These are phyloP conservation scores for Hyphopichia homilentoma DNA, from an alignment of 805 yeast species.

Conservation along the genomic window DNA sequence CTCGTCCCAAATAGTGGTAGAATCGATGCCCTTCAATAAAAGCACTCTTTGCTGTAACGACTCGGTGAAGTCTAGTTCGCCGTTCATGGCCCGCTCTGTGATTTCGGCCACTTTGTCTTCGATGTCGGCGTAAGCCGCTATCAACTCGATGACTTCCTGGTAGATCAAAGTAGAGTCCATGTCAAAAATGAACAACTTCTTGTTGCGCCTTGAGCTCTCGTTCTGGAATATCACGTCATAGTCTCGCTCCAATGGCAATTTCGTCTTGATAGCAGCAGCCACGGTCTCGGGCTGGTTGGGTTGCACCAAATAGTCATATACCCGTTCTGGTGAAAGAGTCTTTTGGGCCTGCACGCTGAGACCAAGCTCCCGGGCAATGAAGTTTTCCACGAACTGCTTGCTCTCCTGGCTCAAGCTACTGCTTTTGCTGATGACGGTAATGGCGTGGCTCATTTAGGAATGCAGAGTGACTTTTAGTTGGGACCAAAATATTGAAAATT, in stretches of 20 bases:
- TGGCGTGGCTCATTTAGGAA: too few relatives aligned
- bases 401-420: slow-evolving; percentile 10
- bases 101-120: slow-evolving; percentile 84
- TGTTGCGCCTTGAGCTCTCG: slow-evolving; percentile 20
- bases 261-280: slow-evolving; percentile 5
- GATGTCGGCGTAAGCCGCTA: slow-evolving; percentile 91
- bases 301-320: slow-evolving; percentile 12
- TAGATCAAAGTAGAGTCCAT: slow-evolving; percentile 97
- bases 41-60: slow-evolving; percentile 72
- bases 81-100: slow-evolving; percentile 95
- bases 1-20: slow-evolving; percentile 71
- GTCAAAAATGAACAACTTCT: slow-evolving; percentile 79
- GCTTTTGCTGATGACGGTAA: slow-evolving; percentile 23
- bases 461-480: too few relatives aligned
- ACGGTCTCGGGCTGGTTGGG: slow-evolving; percentile 11
- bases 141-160: slow-evolving; percentile 95
- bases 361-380: slow-evolving; percentile 12
- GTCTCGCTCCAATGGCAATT: slow-evolving; percentile 3
- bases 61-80: slow-evolving; percentile 86
- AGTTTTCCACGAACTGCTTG: slow-evolving; percentile 15
- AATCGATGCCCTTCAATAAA: slow-evolving; percentile 78
- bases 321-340: slow-evolving; percentile 3
- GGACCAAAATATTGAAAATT: too few relatives aligned
- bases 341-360: background rate
- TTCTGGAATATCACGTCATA: slow-evolving; percentile 35